Conservation (phyloP, 164 flowering plant species). For the Berberis thunbergii region DNA sequence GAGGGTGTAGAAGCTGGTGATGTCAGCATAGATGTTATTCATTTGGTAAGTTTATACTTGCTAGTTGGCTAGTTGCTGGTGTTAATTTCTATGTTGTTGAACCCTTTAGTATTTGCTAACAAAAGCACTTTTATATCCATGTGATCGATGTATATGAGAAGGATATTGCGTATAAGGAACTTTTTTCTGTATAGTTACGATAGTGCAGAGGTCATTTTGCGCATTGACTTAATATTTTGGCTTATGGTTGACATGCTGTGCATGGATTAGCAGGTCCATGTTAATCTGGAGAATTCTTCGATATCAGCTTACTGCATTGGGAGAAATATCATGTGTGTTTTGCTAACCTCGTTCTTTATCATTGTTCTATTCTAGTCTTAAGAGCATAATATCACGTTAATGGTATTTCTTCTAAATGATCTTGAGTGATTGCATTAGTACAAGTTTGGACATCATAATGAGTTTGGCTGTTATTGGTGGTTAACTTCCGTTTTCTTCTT, state of each 20-base stretch:
- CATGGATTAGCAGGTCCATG: slow-evolving; percentile 18
- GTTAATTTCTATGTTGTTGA: neutral
- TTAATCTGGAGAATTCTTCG: slow-evolving; percentile 5
- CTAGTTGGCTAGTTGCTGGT: neutral
- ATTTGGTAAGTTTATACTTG: slow-evolving; percentile 50
- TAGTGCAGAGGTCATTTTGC: neutral
- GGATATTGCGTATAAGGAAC: neutral
- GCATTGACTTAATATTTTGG: neutral
- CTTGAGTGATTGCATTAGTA: slow-evolving; percentile 3
- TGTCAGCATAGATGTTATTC: slow-evolving; percentile 88
- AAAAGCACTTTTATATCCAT: neutral
- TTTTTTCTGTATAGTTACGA: neutral
- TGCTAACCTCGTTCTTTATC: slow-evolving; percentile 17
- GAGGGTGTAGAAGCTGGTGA: slow-evolving; percentile 89
- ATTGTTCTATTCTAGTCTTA: slow-evolving; percentile 6
- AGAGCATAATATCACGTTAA: slow-evolving; percentile 6
- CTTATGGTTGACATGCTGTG: slow-evolving; percentile 14
- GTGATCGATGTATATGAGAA: neutral
- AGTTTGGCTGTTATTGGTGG: neutral
- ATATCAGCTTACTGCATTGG: slow-evolving; percentile 30
- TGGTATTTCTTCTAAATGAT: slow-evolving; percentile 8
- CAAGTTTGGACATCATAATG: neutral
- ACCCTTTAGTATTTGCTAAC: too few relatives aligned
- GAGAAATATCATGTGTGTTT: slow-evolving; percentile 23
- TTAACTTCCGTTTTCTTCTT: neutral